These are phyloP conservation scores for Pseudocercospora fijiensis DNA, from an alignment of 2,329 filamentous ascomycete species.

Conservation along the genomic window DNA sequence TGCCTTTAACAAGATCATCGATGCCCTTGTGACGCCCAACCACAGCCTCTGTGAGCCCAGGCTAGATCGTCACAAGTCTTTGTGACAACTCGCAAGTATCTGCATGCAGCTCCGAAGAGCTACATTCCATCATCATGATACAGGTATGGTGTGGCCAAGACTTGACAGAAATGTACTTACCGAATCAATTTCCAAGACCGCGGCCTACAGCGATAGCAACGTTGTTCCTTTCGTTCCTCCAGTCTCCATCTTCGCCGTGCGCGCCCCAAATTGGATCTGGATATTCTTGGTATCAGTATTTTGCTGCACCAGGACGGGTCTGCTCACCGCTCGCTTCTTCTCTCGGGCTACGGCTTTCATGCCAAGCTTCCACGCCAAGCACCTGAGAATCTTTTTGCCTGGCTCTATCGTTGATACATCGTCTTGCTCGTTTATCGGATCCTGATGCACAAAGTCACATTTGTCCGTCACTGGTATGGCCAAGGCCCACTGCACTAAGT, in stretches of 20 bases:
- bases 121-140: constrained; percentile 30
- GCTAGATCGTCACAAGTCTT: constrained; percentile 26
- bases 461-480: constrained; percentile 75
- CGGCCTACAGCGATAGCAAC: constrained; percentile 32
- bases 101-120: constrained; percentile 26
- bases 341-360: constrained; percentile 73
- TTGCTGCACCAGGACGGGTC: not conserved
- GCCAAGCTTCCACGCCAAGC: constrained; percentile 72
- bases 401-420: constrained; percentile 58
- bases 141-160: not conserved
- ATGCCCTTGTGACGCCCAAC: constrained; percentile 28
- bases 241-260: constrained; percentile 51
- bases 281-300: constrained; percentile 5
- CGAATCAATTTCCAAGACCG: not conserved
- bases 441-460: constrained; percentile 66
- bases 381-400: constrained; percentile 76
- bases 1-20: constrained; percentile 35
- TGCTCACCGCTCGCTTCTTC: constrained; percentile 82
- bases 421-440: constrained; percentile 21
- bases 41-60: constrained; percentile 26
- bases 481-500: constrained; percentile 78
- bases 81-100: constrained; percentile 35
- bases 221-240: constrained; percentile 51
- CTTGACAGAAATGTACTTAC: not conserved
- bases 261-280: constrained; percentile 47